Conservation (phyloP, 2,329 filamentous ascomycete genomes). For the Aureobasidium musti region DNA sequence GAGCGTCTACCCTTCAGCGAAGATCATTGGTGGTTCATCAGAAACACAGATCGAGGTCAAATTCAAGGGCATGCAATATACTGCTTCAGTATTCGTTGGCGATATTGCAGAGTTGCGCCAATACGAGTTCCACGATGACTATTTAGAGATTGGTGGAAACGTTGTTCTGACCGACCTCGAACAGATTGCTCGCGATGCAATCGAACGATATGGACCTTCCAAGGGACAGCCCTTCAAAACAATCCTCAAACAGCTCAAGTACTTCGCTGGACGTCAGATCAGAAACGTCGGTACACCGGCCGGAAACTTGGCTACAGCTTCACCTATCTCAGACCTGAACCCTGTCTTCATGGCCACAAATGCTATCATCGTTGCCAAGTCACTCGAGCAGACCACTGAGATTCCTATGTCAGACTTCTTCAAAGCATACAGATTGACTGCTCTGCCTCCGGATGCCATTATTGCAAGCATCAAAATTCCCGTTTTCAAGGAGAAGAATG, state of each 20-base stretch:
- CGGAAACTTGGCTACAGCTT: conserved; percentile 90
- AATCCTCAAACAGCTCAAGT: conserved; percentile 89
- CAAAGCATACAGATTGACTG: conserved; percentile 84
- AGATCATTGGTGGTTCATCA: conserved; percentile 92
- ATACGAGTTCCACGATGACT: conserved; percentile 74
- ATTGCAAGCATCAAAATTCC: conserved; percentile 89
- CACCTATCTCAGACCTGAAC: conserved; percentile 94
- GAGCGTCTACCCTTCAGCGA: conserved; percentile 76
- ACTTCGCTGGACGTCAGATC: conserved; percentile 94
- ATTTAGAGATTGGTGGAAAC: conserved; percentile 91
- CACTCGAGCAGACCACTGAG: conserved; percentile 69
- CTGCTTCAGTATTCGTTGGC: conserved; percentile 85
- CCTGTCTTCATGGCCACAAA: conserved; percentile 89
- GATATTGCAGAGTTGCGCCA: conserved; percentile 88
- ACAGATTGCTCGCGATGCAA: conserved; percentile 74
- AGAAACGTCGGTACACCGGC: conserved; percentile 96
- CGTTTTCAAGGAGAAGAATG: conserved; percentile 69
- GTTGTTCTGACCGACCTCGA: conserved; percentile 91
- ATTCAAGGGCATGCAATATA: conserved; percentile 92
- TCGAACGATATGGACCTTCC: conserved; percentile 71
- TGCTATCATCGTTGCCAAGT: conserved; percentile 78
- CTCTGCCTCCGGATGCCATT: conserved; percentile 76
- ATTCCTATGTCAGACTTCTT: conserved; percentile 95
- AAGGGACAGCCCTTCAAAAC: conserved; percentile 81
- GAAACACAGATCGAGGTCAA: conserved; percentile 99